A percentile compares a stretch with the other conserved stretches of the same genome.
Conservation (phyloP, 805 yeast species). For the Helenozyma baotianmanensis region DNA sequence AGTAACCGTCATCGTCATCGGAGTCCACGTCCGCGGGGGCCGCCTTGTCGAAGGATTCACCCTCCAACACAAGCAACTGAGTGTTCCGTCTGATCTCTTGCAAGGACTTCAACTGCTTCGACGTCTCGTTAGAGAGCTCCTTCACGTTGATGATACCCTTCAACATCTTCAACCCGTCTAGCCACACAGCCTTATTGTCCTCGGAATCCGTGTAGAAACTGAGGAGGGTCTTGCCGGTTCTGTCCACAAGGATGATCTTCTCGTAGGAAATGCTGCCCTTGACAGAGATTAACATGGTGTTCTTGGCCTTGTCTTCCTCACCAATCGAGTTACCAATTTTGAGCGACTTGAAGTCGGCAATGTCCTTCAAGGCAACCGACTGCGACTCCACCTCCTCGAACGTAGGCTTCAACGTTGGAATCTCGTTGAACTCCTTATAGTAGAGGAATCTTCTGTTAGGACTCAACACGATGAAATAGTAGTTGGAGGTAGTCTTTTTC, state of each 20-base stretch:
- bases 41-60: slow-evolving; percentile 12
- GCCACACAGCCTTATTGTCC: slow-evolving; percentile 67
- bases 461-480: slow-evolving; percentile 57
- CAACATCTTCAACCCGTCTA: slow-evolving; percentile 64
- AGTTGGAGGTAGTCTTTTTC: slow-evolving; percentile 24
- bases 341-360: slow-evolving; percentile 46
- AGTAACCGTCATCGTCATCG: slow-evolving; percentile 23
- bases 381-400: slow-evolving; percentile 54
- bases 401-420: slow-evolving; percentile 46
- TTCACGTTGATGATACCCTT: slow-evolving; percentile 29
- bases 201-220: slow-evolving; percentile 67
- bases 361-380: slow-evolving; percentile 48
- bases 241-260: slow-evolving; percentile 48
- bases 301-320: slow-evolving; percentile 41
- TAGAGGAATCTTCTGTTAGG: slow-evolving; percentile 61
- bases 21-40: slow-evolving; percentile 15
- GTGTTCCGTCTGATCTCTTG: slow-evolving; percentile 36
- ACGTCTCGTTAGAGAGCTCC: slow-evolving; percentile 34
- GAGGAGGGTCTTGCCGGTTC: slow-evolving; percentile 40
- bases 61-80: slow-evolving; percentile 36
- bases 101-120: slow-evolving; percentile 30
- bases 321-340: slow-evolving; percentile 41
- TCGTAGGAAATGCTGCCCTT: slow-evolving; percentile 55
- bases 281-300: slow-evolving; percentile 47
- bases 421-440: slow-evolving; percentile 54